These are phyloP conservation scores for Voacanga thouarsii DNA, from an alignment of 257 asterid genomes.

Conservation along the genomic window DNA sequence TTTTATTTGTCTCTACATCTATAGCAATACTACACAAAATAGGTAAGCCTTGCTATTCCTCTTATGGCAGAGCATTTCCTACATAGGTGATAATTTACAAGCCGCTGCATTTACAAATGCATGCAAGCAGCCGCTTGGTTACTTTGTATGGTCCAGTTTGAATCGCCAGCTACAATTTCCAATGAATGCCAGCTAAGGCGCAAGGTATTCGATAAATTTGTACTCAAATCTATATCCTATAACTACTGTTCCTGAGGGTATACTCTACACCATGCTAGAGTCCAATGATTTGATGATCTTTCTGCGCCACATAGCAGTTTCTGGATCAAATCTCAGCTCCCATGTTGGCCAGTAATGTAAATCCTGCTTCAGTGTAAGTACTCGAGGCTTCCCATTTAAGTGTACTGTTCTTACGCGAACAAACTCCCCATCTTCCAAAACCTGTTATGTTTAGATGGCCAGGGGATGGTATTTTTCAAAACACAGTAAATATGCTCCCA, in stretches of 20 bases:
- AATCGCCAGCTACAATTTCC: background rate
- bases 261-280: slow-evolving; percentile 26
- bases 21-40: background rate
- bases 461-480: background rate
- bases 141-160: background rate
- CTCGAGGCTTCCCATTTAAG: slow-evolving; percentile 93
- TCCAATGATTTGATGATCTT: slow-evolving; percentile 61
- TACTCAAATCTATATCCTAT: background rate
- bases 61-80: background rate
- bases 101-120: too few relatives aligned
- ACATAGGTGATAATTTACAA: background rate
- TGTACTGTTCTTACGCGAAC: slow-evolving; percentile 82
- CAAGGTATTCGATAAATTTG: background rate
- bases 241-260: background rate
- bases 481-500: background rate
- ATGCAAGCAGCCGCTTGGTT: background rate
- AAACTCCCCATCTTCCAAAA: slow-evolving; percentile 79
- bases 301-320: slow-evolving; percentile 80
- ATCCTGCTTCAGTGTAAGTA: slow-evolving; percentile 91
- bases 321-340: slow-evolving; percentile 87
- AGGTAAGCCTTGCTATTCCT: background rate
- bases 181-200: slow-evolving; percentile 3
- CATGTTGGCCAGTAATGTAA: slow-evolving; percentile 98
- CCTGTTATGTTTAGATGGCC: slow-evolving; percentile 35
- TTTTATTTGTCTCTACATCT: background rate